Evolutionary conservation across 768 basidiomycete genomes (phyloP), one percentile per base, ranked within the genome.

Genomic region (Bullera alba): DNA sequence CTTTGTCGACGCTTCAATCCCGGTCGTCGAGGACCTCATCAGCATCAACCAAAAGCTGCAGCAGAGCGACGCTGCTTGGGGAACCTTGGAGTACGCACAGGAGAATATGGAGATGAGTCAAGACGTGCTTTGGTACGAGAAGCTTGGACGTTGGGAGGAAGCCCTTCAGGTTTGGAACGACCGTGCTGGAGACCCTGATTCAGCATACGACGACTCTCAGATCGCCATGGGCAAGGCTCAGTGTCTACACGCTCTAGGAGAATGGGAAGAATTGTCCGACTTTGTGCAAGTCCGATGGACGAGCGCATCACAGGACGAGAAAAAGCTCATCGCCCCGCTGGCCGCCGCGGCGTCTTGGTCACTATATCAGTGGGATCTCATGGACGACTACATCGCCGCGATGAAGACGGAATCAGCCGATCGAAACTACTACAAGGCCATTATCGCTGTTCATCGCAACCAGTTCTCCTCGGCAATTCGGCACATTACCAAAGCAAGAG

Each of bases 261-360:
- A 97, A 76, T 99, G 95, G 95, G 92, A 95, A 57, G 79, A 82
- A 49, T 79, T 99, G 22, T 85, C 89, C 0, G 75, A 78, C 5
- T 85, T 88, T 50, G 91, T 96, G 1, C 84, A 87, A 50, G 83
- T 88, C 57, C 81, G 84, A 56, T 99, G 95, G 95, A 71, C 80
- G 2, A 85, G 80, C 54, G 85, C 88, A 10, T 82, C 78, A 42
- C 79, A 84, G 50, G 91, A 95, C 46, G 84, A 90, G 57, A 83
- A 86, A 42, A 80, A 84, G 45, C 85, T 87, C 72, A 95, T 97
- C 57, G 91, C 95, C 0, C 92, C 95, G 0, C 85, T 99, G 78
- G 95, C 93, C 0, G 88, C 95, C 1, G 92, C 93, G 0, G 93
- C 95, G 1, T 88, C 91, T 2, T 99, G 95, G 93, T 89, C 89